phyloP scores from a whole-genome alignment of 345 rosid genomes.

The Syzygium aqueum region DNA sequence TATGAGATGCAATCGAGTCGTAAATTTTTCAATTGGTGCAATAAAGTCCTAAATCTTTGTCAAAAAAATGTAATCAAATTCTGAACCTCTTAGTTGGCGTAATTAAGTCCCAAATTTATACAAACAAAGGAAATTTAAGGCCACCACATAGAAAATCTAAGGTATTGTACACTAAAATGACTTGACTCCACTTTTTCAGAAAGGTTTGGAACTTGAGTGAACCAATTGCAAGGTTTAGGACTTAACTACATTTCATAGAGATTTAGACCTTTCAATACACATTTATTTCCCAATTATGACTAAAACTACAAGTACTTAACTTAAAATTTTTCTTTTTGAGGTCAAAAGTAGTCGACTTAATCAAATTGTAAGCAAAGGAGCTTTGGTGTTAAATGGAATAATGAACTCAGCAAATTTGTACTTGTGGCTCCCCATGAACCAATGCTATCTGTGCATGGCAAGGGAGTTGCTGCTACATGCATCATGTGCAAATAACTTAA shows the following conservation, averaged over 20 bases:
- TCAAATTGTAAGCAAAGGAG: neutral
- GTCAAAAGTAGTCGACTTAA: neutral
- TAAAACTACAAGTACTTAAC: neutral
- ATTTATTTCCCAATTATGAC: neutral
- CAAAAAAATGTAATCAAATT: too few relatives aligned
- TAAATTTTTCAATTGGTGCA: neutral
- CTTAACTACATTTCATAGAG: accelerated
- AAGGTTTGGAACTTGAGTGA: neutral
- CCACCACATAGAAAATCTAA: accelerated
- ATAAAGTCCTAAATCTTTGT: neutral
- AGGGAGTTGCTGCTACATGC: neutral
- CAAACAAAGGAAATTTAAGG: accelerated
- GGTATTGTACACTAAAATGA: accelerated
- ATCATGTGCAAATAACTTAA: accelerated
- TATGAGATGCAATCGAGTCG: accelerated
- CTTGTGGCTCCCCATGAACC: accelerated
- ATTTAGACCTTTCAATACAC: accelerated
- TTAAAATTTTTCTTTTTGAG: neutral
- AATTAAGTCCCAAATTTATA: neutral
- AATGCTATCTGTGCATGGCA: accelerated
- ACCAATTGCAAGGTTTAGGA: neutral
- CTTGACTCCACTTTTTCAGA: accelerated
- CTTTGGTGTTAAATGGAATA: neutral
- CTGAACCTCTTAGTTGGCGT: accelerated
- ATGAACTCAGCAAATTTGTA: neutral